These are phyloP conservation scores for Histomonas meleagridis DNA, from an alignment of 208 protist genomes.

Conservation along the genomic window DNA sequence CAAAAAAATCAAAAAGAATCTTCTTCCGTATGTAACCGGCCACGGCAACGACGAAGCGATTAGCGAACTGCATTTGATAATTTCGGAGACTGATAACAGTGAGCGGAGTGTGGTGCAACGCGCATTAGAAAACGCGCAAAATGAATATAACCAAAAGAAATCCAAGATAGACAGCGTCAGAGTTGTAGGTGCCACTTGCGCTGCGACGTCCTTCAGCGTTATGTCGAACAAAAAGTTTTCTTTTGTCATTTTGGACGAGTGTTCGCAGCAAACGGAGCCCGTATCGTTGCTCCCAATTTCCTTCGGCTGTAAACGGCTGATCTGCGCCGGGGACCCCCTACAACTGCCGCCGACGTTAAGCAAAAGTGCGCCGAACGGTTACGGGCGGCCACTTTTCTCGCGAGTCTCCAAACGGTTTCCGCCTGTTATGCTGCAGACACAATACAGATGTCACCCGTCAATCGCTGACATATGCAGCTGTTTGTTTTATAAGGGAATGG, in stretches of 20 bases:
- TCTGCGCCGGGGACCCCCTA: constrained; percentile 40
- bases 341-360: constrained; percentile 41
- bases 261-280: constrained; percentile 42
- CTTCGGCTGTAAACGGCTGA: not conserved
- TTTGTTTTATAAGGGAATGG: not conserved
- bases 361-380: not conserved
- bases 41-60: not conserved
- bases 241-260: constrained; percentile 43
- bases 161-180: not conserved
- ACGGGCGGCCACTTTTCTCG: not conserved
- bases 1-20: not conserved
- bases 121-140: not conserved
- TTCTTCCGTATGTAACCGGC: not conserved
- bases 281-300: constrained; percentile 37
- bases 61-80: not conserved
- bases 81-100: not conserved
- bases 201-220: not conserved
- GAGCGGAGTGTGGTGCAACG: not conserved
- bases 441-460: constrained; percentile 8
- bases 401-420: not conserved
- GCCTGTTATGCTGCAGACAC: not conserved
- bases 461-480: constrained; percentile 4
- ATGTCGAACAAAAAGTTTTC: not conserved
- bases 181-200: constrained; percentile 17
- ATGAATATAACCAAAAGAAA: not conserved